These are phyloP conservation scores for Tetrapisispora namnaoensis DNA, from an alignment of 805 yeast species.

Conservation along the genomic window DNA sequence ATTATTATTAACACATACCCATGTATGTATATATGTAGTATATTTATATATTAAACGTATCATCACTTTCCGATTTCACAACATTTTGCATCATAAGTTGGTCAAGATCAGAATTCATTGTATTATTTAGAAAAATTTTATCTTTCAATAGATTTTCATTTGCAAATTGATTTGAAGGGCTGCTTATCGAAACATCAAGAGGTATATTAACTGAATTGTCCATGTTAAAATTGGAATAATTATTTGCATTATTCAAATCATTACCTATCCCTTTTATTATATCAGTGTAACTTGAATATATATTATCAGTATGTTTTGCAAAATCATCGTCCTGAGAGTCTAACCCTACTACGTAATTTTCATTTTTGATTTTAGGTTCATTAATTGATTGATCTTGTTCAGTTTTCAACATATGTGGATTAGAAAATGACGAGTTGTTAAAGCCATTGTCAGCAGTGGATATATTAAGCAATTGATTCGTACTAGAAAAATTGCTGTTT, in stretches of 20 bases:
- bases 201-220: not conserved
- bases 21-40: not conserved
- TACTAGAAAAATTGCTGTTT: not conserved
- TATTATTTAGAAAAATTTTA: not conserved
- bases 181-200: not conserved
- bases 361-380: not conserved
- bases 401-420: not conserved
- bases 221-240: not conserved
- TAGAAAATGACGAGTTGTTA: not conserved
- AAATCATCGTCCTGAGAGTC: not conserved
- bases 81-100: not conserved
- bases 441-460: not conserved
- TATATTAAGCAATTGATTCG: not conserved
- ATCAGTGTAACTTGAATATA: not conserved
- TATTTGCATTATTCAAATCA: not conserved
- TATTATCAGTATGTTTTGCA: not conserved
- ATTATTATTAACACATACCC: not conserved
- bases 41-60: not conserved
- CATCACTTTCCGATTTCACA: conserved; percentile 2
- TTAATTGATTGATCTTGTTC: not conserved
- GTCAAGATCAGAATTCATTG: conserved; percentile 1
- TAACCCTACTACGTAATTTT: not conserved
- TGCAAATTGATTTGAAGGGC: not conserved
- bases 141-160: not conserved
- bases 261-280: not conserved